Base-by-base conservation (phyloP, 805 yeast genomes). In the Ogataea populi-albae region DNA sequence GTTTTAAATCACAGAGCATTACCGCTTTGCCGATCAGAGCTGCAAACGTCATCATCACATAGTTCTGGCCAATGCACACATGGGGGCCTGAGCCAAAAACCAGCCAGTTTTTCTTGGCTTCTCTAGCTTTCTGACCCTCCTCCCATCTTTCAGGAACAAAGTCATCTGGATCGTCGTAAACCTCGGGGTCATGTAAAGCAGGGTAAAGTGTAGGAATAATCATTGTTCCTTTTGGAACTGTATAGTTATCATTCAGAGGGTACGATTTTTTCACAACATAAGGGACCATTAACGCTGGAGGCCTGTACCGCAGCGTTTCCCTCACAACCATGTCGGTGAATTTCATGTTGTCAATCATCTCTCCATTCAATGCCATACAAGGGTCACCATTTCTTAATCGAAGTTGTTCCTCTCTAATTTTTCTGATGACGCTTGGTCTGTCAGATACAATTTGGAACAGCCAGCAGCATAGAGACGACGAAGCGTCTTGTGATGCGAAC, bases 71-170 rank as follows among this genome's bases (percentile, higher is more conserved):
- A 45, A 93, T 68, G 67, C 98, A 93, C 37, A 85, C 88, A 60
- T 93, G 98, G 9, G 97, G 91, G 37, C 98, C 98, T 30, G 95
- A 80, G 46, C 98, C 98, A 52, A 93, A 93, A 8, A 91, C 97
- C 47, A 93, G 75, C 96, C 96, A 93, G 69, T 89, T 89, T 62
- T 84, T 83, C 61, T 80, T 81, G 26, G 82, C 82, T 65, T 76
- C 77, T 54, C 72, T 75, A 14, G 91, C 94, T 32, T 77, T 66
- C 6, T 93, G 73, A 34, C 88, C 89, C 55, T 74, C 83, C 17
- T 57, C 71, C 98, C 98, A 93, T 70, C 98, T 82, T 58, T 93
- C 98, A 32, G 98, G 98, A 44, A 85, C 79, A 58, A 88, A 93
- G 44, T 81, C 83, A 45, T 93, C 98, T 23, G 98, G 98, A 48